Evolutionary conservation across 1,284 basidiomycete species (phyloP), one percentile per base, ranked within the genome.

Genomic region (Cryptococcus sp.): DNA sequence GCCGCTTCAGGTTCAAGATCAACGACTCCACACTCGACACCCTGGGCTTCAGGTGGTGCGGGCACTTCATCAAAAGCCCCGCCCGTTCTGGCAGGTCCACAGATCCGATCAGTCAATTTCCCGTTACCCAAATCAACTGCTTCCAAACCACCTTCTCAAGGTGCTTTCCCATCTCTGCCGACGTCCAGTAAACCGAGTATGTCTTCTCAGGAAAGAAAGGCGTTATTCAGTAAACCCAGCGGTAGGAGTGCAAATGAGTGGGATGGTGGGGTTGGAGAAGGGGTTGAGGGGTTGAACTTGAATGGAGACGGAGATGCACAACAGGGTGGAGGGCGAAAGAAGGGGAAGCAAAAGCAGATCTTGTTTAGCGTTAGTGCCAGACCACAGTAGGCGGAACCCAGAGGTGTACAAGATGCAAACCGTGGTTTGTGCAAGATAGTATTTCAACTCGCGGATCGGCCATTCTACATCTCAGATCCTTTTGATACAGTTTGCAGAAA

Each of bases 321-420:
- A 23, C 23, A 23, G 14, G 32, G 2, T 32, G 63, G 57, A 19
- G 64, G 66, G 58, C 83, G 83, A 60, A 88, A 85, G 79, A 83
- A 83, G 71, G 85, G 84, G 2, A 91, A 90, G 70, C 81, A 84
- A 69, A 91, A 91, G 74, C 87, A 91, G 77, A 85, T 84, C 19
- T 70, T 92, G 61, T 91, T 91, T 64, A 87, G 77, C 18, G 72
- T 76, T 36, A 73, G 70, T 48, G 70, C 73, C 13, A 59, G 74
- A 49, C 70, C 69, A 11, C 54, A 48, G 21, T 34, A 34, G 16
- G 9, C 32, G 32, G 32, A 9, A 34, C 32, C n/a, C n/a, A n/a
- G n/a, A n/a, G n/a, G n/a, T n/a, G n/a, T n/a, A n/a, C n/a, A n/a
- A n/a, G n/a, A n/a, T n/a, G n/a, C n/a, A n/a, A n/a, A n/a, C n/a